Base-by-base conservation (phyloP, 2,329 filamentous ascomycete genomes). In the Penicillium sp. region DNA sequence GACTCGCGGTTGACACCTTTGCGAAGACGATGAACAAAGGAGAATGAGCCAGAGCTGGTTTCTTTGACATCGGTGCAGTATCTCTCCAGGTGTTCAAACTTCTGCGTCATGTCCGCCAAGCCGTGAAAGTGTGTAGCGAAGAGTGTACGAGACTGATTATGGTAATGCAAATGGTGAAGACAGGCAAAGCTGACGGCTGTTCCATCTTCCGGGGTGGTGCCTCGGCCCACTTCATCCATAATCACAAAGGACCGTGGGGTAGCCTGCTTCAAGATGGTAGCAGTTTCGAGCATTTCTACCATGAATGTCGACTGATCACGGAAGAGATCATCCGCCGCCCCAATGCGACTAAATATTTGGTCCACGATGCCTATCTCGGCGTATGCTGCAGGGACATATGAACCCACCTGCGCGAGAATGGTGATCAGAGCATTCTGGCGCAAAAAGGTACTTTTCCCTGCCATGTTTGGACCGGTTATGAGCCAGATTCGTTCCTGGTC, bases 231-330 rank as follows among this genome's bases (percentile, higher is more conserved):
- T 79, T 99, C 95, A 73, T 99, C 95, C 93, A 99, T 98, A 73
- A 99, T 93, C 59, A 95, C 93, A 67, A 99, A 96, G 0, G 90
- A 95, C 25, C 88, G 84, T 1, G 87, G 78, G 1, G 93, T 98
- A 0, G 95, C 93, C 64, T 90, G 83, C 59, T 89, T 90, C 52
- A 99, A 82, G 53, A 99, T 99, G 26, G 89, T 84, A 1, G 93
- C 93, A 21, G 95, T 96, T 77, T 99, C 95, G 2, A 97, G 83
- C 95, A 99, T 99, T 78, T 99, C 95, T 1, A 98, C 92, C 95
- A 99, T 98, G 76, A 99, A 99, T 0, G 96, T 99, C 53, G 92
- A 96, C 75, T 98, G 93, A 77, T 96, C 90, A 50, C 87, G 86
- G 78, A 90, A 97, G n/a, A 99, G 81, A 72, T 96, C 93, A 74